Evolutionary conservation across 805 yeast species (phyloP).

Genomic region (Wickerhamiella nectarea): DNA sequence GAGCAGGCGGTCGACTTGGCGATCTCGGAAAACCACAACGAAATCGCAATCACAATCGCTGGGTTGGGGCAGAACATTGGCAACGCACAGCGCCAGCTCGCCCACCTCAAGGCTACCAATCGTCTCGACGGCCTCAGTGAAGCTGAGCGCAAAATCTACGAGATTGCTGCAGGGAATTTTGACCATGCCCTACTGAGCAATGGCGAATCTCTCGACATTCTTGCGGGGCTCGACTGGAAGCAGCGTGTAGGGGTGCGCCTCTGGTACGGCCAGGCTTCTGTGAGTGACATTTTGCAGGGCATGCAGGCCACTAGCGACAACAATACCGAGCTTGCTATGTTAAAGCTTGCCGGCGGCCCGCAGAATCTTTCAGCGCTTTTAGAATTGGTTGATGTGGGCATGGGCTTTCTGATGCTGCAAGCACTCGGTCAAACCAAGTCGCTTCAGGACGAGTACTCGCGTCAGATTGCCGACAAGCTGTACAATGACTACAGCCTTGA

Average conservation of each 20-base stretch:
- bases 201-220: slow-evolving; percentile 15
- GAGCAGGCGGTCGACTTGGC: slow-evolving; percentile 51
- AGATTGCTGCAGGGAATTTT: slow-evolving; percentile 38
- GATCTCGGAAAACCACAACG: slow-evolving; percentile 45
- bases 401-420: slow-evolving; percentile 17
- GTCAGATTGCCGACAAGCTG: slow-evolving; percentile 11
- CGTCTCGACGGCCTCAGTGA: slow-evolving; percentile 36
- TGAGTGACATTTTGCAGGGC: slow-evolving; percentile 6
- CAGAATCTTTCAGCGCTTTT: slow-evolving; percentile 12
- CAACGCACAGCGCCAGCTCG: slow-evolving; percentile 38
- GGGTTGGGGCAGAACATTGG: slow-evolving; percentile 44
- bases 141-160: slow-evolving; percentile 45
- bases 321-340: slow-evolving; percentile 15
- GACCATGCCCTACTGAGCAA: slow-evolving; percentile 21
- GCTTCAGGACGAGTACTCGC: not conserved
- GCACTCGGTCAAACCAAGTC: slow-evolving; percentile 11
- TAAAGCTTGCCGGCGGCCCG: slow-evolving; percentile 11
- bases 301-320: slow-evolving; percentile 4
- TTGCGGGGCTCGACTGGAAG: slow-evolving; percentile 49
- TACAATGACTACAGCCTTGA: slow-evolving; percentile 11
- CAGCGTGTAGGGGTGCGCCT: slow-evolving; percentile 43
- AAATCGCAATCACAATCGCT: slow-evolving; percentile 57
- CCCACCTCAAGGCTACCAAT: slow-evolving; percentile 44
- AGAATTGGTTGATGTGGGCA: slow-evolving; percentile 10
- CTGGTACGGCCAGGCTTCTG: slow-evolving; percentile 37